phyloP scores from a whole-genome alignment of 2,329 filamentous ascomycete species.

The Microthyrium microscopicum region DNA sequence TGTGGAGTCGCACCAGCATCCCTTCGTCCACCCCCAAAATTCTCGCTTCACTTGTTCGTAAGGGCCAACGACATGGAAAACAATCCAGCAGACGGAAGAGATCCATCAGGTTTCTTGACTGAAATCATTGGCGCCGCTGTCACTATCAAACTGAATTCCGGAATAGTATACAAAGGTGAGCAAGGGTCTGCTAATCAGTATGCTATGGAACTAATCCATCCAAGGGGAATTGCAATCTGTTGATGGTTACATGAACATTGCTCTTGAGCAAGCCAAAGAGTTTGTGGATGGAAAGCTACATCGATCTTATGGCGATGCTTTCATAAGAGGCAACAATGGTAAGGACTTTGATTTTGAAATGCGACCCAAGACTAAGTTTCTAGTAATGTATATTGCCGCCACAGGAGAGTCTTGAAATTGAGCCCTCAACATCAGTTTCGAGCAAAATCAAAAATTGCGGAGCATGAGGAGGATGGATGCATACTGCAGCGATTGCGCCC shows the following conservation, averaged over 20 bases:
- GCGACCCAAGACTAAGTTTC: too few species aligned
- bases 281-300: constrained; percentile 72
- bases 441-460: too few species aligned
- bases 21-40: too few species aligned
- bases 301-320: constrained; percentile 80
- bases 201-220: neutral
- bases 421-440: too few species aligned
- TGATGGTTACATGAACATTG: constrained; percentile 99
- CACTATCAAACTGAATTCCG: constrained; percentile 96
- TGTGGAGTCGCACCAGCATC: too few species aligned
- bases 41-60: neutral
- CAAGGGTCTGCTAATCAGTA: neutral
- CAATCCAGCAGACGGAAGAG: constrained; percentile 59
- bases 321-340: constrained; percentile 95
- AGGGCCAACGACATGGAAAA: constrained; percentile 50
- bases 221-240: constrained; percentile 88
- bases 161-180: constrained; percentile 87
- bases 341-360: too few species aligned
- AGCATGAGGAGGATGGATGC: too few species aligned
- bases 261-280: constrained; percentile 87
- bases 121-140: constrained; percentile 91
- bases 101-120: constrained; percentile 82
- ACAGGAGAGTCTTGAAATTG: too few species aligned
- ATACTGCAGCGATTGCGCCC: too few species aligned
- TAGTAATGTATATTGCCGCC: too few species aligned